Percentiles rank a stretch among this genome's conserved stretches.
Evolutionary conservation across 495 filamentous ascomycete species (phyloP).

Genomic region (Aspergillus egyptiacus): DNA sequence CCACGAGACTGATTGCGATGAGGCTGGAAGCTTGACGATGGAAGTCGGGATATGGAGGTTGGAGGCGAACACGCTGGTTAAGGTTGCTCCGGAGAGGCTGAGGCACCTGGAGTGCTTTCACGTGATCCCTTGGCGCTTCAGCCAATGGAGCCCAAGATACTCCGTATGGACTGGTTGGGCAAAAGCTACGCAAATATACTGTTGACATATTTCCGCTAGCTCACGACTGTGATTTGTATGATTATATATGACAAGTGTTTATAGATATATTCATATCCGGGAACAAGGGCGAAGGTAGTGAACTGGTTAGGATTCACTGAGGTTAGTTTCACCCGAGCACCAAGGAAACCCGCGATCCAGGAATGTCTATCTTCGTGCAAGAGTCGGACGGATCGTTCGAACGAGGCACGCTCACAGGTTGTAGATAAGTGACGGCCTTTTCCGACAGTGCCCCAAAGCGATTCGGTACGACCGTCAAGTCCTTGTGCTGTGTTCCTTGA

Average conservation of each 20-base stretch:
- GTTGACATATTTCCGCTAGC: too few species aligned
- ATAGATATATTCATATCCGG: not conserved
- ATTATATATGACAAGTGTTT: not conserved
- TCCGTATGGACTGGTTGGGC: too few species aligned
- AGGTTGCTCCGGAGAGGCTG: conserved; percentile 27
- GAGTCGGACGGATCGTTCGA: conserved; percentile 13
- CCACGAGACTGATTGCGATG: conserved; percentile 27
- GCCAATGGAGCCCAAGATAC: too few species aligned
- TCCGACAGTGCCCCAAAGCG: conserved; percentile 48
- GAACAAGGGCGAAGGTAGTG: too few species aligned
- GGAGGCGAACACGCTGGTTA: conserved; percentile 41
- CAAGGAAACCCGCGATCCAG: conserved; percentile 31
- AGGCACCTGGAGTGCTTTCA: conserved; percentile 18
- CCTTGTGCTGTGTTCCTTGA: conserved; percentile 15
- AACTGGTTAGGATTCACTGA: too few species aligned
- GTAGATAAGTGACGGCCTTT: conserved; percentile 42
- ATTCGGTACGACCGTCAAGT: conserved; percentile 24
- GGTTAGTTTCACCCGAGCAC: conserved; percentile 6
- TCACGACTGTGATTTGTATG: not conserved
- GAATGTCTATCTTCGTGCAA: conserved; percentile 38
- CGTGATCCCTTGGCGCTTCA: conserved; percentile 36
- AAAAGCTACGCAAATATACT: too few species aligned
- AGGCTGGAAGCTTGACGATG: conserved; percentile 28
- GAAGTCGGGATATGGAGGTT: conserved; percentile 33
- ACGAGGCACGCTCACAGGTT: conserved; percentile 15